Percentiles rank a stretch among this genome's conserved stretches.
phyloP scores from a whole-genome alignment of 805 yeast genomes.

The Candida lessepsii region DNA sequence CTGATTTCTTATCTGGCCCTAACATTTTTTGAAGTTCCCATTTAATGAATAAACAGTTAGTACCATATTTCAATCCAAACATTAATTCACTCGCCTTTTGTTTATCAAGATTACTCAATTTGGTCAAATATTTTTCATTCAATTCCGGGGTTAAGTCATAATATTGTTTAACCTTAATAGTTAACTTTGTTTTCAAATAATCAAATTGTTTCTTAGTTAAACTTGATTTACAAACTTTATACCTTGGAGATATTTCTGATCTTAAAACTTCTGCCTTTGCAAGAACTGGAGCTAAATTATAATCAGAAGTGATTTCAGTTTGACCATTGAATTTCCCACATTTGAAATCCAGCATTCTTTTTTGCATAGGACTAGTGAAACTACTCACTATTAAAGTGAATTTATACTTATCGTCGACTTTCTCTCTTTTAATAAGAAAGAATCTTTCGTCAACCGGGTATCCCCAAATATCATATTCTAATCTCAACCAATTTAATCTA shows the following conservation, averaged over 20 bases:
- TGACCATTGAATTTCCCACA: slow-evolving; percentile 15
- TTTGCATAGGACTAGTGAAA: slow-evolving; percentile 17
- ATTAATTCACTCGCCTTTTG: slow-evolving; percentile 24
- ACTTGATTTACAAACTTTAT: not conserved
- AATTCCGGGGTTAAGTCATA: slow-evolving; percentile 9
- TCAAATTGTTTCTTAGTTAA: slow-evolving; percentile 3
- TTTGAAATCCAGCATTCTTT: slow-evolving; percentile 21
- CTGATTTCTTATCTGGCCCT: slow-evolving; percentile 24
- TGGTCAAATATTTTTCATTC: slow-evolving; percentile 11
- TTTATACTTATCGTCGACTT: slow-evolving; percentile 1
- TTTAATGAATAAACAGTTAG: slow-evolving; percentile 23
- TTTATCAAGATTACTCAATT: slow-evolving; percentile 13
- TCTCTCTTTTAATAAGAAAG: slow-evolving; percentile 8
- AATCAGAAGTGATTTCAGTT: slow-evolving; percentile 10
- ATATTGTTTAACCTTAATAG: slow-evolving; percentile 7
- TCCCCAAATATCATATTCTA: slow-evolving; percentile 37
- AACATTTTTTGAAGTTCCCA: slow-evolving; percentile 32
- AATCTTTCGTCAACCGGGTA: slow-evolving; percentile 14
- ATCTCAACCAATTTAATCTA: slow-evolving; percentile 26
- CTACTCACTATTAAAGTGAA: slow-evolving; percentile 16
- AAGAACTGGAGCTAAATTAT: slow-evolving; percentile 19
- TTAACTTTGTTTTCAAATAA: slow-evolving; percentile 10
- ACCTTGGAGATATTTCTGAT: slow-evolving; percentile 3
- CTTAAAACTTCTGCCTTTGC: slow-evolving; percentile 19
- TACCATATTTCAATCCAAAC: slow-evolving; percentile 30